Base-by-base conservation (phyloP, 106 monocot genomes). In the Dendrobium nobile region DNA sequence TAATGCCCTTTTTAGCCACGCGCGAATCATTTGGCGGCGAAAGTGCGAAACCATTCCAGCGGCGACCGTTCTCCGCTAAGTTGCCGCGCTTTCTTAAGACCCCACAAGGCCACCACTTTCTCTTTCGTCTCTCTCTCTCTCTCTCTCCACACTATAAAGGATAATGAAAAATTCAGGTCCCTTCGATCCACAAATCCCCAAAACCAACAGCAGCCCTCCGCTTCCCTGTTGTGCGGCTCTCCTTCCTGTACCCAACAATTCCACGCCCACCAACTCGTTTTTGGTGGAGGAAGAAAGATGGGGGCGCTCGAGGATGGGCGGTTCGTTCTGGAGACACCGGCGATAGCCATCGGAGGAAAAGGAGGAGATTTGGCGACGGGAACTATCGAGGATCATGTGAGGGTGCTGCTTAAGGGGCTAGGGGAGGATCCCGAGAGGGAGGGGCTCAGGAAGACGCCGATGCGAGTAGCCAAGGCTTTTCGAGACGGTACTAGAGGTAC, bases 391-490 rank as follows among this genome's bases (percentile, higher is more conserved):
- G 88, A 82, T 5, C 86, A 88, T 0, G 91, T 91, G 54, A 86
- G 41, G 84, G 84, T 87, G 0, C 78, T 91, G 68, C 54, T 91
- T 3, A 56, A 77, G 41, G 91, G 88, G 8, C 68, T 91, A 33
- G 91, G 87, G 6, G 91, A 91, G 77, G 91, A 88, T 68, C 74
- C 56, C 20, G 80, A 80, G 24, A 80, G 91, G 74, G 91, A 91
- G 22, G 91, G 91, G 28, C 77, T 91, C 78, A 91, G 78, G 85
- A 88, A 82, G 79, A 91, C 91, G 31, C 91, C 91, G 13, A 79
- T 84, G 20, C 86, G 91, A 11, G 91, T 91, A 28, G 91, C 91
- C 82, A 91, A 85, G 83, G 91, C 91, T 67, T 77, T 91, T 72
- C 56, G 64, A 8, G 84, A 84, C 4, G 91, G 86, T 22, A 91